phyloP scores from a whole-genome alignment of 257 asterid genomes.

The Nyctanthes arbortristis region DNA sequence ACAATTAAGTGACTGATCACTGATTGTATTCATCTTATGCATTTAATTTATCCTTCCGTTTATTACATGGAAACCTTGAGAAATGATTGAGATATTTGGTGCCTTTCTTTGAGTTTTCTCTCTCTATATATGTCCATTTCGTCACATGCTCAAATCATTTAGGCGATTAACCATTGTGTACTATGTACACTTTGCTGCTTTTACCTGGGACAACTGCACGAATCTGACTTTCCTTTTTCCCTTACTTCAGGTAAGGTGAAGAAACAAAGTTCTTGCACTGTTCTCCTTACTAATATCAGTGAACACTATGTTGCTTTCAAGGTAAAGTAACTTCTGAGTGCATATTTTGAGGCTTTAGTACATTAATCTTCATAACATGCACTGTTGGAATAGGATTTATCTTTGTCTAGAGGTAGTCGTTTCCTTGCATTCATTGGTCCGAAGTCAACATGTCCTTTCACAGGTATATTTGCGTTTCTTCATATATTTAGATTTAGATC shows the following conservation, averaged over 20 bases:
- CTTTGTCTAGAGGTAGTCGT: not conserved
- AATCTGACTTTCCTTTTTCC: conserved; percentile 26
- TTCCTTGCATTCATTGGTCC: not conserved
- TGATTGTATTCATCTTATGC: not conserved
- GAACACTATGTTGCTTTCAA: conserved; percentile 86
- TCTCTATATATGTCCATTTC: not conserved
- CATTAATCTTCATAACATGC: not conserved
- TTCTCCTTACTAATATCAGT: conserved; percentile 63
- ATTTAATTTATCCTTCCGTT: not conserved
- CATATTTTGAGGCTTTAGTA: not conserved
- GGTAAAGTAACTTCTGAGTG: conserved; percentile 46
- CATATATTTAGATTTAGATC: too few relatives aligned
- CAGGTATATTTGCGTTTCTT: not conserved
- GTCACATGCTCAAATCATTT: conserved; percentile 1
- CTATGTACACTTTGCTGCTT: not conserved
- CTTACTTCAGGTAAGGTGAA: conserved; percentile 73
- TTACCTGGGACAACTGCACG: conserved; percentile 1
- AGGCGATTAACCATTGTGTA: conserved; percentile 13
- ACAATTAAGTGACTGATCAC: too few relatives aligned
- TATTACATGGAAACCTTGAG: conserved; percentile 7
- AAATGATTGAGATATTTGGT: not conserved
- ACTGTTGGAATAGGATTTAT: not conserved
- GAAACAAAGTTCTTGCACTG: conserved; percentile 74
- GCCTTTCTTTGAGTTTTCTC: not conserved
- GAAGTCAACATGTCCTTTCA: not conserved